Conservation (phyloP, 2,329 filamentous ascomycete genomes). For the Fusarium buharicum region DNA sequence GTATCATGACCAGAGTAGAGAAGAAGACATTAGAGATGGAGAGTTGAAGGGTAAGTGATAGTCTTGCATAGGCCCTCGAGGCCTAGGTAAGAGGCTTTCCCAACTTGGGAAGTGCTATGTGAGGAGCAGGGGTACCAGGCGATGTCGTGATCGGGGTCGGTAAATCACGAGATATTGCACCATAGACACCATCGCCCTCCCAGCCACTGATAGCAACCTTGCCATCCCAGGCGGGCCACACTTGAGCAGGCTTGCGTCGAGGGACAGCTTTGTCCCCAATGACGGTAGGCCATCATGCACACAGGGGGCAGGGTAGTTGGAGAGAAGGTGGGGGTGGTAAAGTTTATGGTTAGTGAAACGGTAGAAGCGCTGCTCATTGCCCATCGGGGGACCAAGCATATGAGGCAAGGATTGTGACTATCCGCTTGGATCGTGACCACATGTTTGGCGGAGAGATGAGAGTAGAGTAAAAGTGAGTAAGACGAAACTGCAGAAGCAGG, state of each 20-base stretch:
- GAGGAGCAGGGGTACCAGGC: conserved; percentile 36
- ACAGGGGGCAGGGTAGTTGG: conserved; percentile 27
- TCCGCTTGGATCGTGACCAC: conserved; percentile 38
- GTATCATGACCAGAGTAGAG: conserved; percentile 39
- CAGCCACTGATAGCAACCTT: conserved; percentile 43
- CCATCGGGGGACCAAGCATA: conserved; percentile 21
- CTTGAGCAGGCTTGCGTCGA: conserved; percentile 33
- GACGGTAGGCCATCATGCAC: conserved; percentile 24
- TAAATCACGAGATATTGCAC: conserved; percentile 71
- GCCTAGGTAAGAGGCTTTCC: conserved; percentile 41
- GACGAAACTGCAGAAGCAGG: conserved; percentile 13
- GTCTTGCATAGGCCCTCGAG: conserved; percentile 33
- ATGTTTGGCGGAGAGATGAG: conserved; percentile 14
- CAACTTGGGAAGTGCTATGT: conserved; percentile 43
- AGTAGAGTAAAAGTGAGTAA: neutral
- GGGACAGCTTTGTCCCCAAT: conserved; percentile 42
- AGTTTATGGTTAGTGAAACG: conserved; percentile 20
- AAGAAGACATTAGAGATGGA: conserved; percentile 29
- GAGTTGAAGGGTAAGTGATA: conserved; percentile 37
- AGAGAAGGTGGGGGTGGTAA: conserved; percentile 30
- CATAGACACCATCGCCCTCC: conserved; percentile 62
- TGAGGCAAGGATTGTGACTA: conserved; percentile 24
- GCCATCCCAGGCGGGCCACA: conserved; percentile 36
- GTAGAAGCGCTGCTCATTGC: conserved; percentile 26
- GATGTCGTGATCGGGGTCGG: conserved; percentile 46